Evolutionary conservation across 768 basidiomycete genomes (phyloP).

Genomic region (Fomitopsis serialis): DNA sequence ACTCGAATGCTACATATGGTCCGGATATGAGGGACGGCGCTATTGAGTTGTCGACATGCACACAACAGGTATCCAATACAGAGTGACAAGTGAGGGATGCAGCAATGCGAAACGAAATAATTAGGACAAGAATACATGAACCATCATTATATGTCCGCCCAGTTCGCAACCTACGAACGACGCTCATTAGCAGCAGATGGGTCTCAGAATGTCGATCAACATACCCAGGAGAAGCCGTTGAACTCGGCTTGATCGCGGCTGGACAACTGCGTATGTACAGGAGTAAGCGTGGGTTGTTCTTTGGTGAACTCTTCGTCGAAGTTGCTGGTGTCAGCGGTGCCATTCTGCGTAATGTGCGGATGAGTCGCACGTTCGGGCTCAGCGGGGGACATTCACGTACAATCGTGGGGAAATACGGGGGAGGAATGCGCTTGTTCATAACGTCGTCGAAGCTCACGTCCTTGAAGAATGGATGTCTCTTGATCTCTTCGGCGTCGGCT

Average conservation of each 20-base stretch:
- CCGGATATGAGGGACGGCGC: conserved; percentile 3
- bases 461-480: conserved; percentile 96
- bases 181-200: conserved; percentile 6
- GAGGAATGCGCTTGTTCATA: conserved; percentile 93
- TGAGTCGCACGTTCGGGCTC: not conserved
- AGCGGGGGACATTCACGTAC: conserved; percentile 41
- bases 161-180: conserved; percentile 28
- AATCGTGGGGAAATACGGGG: conserved; percentile 95
- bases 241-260: conserved; percentile 92
- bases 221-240: conserved; percentile 94
- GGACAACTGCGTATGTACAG: conserved; percentile 91
- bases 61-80: conserved; percentile 30
- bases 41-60: conserved; percentile 12
- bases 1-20: not conserved
- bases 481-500: conserved; percentile 95
- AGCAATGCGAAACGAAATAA: conserved; percentile 20
- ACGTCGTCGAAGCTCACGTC: conserved; percentile 97
- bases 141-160: conserved; percentile 32
- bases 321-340: conserved; percentile 84
- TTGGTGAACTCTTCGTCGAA: conserved; percentile 97
- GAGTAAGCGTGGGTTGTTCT: conserved; percentile 95
- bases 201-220: conserved; percentile 4
- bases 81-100: conserved; percentile 9
- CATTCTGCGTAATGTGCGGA: conserved; percentile 49
- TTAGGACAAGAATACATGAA: conserved; percentile 15